Evolutionary conservation across 129 eudicot species (phyloP).

Genomic region (sunflower (Helianthus annuus)): HanXRQr2.0-SUNRISE NC_035433.2:79292389-79292888

Average conservation of each 20-base stretch:
- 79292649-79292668: constrained; percentile 22
- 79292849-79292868: too few species aligned
- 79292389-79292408: background rate
- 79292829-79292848: too few species aligned
- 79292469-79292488: constrained; percentile 38
- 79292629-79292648: background rate
- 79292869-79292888: constrained; percentile 20
- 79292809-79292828: too few species aligned
- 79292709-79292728: too few species aligned
- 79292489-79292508: constrained; percentile 53
- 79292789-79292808: background rate
- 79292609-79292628: constrained; percentile 3
- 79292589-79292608: constrained; percentile 5
- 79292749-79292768: too few species aligned
- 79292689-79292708: background rate
- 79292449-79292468: constrained; percentile 32
- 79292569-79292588: background rate
- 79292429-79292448: constrained; percentile 42
- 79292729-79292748: too few species aligned
- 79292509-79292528: constrained; percentile 52
- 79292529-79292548: background rate
- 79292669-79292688: background rate
- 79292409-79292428: constrained; percentile 42
- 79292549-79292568: constrained; percentile 7
- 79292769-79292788: too few species aligned